These are phyloP conservation scores for Pseudonitzschia delicatissima DNA, from an alignment of 108 stramenopile genomes.

Conservation along the genomic window DNA sequence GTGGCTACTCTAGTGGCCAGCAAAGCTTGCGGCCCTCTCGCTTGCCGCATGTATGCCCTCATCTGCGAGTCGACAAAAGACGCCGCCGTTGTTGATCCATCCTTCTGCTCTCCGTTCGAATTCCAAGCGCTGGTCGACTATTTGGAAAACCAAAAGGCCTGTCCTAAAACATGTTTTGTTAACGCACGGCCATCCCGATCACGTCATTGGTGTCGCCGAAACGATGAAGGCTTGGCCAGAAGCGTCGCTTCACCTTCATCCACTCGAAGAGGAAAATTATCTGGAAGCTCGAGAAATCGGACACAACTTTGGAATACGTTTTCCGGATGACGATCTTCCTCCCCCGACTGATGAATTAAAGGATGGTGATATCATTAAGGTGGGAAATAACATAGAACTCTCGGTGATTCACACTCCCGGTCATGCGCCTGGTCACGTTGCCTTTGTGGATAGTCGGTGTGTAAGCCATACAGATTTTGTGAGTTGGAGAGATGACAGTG, in stretches of 20 bases:
- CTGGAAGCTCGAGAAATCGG: conserved; percentile 8
- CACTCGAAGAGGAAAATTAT: conserved; percentile 32
- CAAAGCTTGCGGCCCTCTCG: conserved; percentile 27
- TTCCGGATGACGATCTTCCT: conserved; percentile 24
- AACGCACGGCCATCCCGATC: conserved; percentile 38
- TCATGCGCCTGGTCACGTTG: conserved; percentile 37
- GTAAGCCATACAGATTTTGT: neutral
- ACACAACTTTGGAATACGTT: conserved; percentile 14
- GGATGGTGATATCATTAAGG: conserved; percentile 19
- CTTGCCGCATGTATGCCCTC: conserved; percentile 22
- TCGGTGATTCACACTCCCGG: conserved; percentile 36
- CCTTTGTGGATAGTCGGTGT: conserved; percentile 24
- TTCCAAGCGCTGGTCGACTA: conserved; percentile 20
- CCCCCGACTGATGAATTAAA: conserved; percentile 25
- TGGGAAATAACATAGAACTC: conserved; percentile 28
- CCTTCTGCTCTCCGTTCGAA: conserved; percentile 12
- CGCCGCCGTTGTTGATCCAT: conserved; percentile 28
- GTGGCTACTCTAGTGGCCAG: conserved; percentile 28
- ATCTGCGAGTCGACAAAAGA: conserved; percentile 20
- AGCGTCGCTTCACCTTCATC: conserved; percentile 28
- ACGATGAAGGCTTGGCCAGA: conserved; percentile 22
- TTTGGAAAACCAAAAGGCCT: conserved; percentile 5
- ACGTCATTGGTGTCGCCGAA: conserved; percentile 24
- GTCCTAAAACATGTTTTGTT: conserved; percentile 20
- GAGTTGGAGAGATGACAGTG: neutral